Evolutionary conservation across 2,329 filamentous ascomycete genomes (phyloP), one percentile per base, ranked within the genome.

Genomic region (Epichloe sp.): DNA sequence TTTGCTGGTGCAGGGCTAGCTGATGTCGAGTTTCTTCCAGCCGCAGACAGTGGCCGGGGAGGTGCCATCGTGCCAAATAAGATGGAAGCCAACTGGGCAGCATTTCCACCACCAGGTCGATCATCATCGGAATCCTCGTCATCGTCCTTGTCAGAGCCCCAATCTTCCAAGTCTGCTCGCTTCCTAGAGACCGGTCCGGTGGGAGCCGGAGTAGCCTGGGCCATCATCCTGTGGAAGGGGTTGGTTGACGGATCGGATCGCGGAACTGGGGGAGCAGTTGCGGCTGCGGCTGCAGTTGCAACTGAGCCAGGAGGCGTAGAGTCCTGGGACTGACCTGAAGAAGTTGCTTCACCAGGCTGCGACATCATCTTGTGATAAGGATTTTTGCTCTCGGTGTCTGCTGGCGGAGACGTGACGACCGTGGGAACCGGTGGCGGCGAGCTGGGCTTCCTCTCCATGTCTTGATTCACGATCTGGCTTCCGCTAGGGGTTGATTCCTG

Each of bases 51-150:
- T 34, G 91, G 90, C 48, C 91, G 82, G 14, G 93, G 91, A 40
- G 93, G 91, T 10, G 80, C 91, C 90, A 98, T 97, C 48, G 90
- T 95, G 53, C 93, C 91, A 65, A 98, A 98, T 19, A 98, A 77
- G 54, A 96, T 93, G 6, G 88, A 95, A 15, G 93, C 93, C 38
- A 98, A 79, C 60, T 95, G 88, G 54, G 94, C 93, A 47, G 93
- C 93, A 58, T 82, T 88, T 53, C 85, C 83, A 50, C 88, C 88
- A 48, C 86, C 86, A 17, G 87, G 83, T 10, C 83, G 79, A 50
- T 89, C 85, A 51, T 90, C 86, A 51, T 91, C 85, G 37, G 88
- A 85, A 50, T 86, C 82, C 19, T 85, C 82, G 3, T 76, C 74
- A 19, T 75, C 72, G 19, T 71, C 69, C 60, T 78, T 82, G 53